Base-by-base conservation (phyloP, 1,139 yeast genomes). In the Yamadazyma oceani region DNA sequence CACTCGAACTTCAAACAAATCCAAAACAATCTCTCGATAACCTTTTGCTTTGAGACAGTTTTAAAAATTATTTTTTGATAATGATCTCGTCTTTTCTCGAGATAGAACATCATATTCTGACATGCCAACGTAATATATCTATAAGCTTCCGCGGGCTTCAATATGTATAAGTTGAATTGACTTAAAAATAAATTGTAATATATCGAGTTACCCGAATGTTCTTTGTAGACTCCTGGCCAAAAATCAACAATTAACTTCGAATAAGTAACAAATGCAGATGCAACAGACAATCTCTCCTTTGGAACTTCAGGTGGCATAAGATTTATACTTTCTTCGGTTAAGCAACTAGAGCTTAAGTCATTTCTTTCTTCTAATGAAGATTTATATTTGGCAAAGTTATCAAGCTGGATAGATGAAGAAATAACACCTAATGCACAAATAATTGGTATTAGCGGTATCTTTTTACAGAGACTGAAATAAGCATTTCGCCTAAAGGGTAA, bases 1-100 rank as follows among this genome's bases (percentile, higher is more conserved):
- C 73, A 65, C 44, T 73, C 78, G 29, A 71, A 55, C 47, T 71
- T 72, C 31, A 68, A 52, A 42, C 78, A 70, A 9, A 64, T 61
- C 73, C 77, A 72, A 46, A 67, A 73, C 3, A 70, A 55, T 26
- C 76, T 51, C 39, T 68, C 73, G n/a, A 65, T 51, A 0, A 57
- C 33, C 27, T 55, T 53, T 34, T 52, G 54, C 31, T 53, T 45
- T 3, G 35, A 34, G 9, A 26, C 42, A 26, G 28, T 32, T 19
- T 41, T 36, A 35, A 36, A 45, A 7, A 38, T 25, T 1, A 46
- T 31, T 21, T 36, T 9, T 22, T 41, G 39, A 33, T 41, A 26
- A 11, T 32, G 34, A 29, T 44, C 46, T 17, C 42, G 34, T 25
- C 43, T 47, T 40, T 35, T 51, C 34, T 51, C 59, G 25, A 66